phyloP scores from a whole-genome alignment of 257 asterid genomes.

The Anisodus tanguticus region DNA sequence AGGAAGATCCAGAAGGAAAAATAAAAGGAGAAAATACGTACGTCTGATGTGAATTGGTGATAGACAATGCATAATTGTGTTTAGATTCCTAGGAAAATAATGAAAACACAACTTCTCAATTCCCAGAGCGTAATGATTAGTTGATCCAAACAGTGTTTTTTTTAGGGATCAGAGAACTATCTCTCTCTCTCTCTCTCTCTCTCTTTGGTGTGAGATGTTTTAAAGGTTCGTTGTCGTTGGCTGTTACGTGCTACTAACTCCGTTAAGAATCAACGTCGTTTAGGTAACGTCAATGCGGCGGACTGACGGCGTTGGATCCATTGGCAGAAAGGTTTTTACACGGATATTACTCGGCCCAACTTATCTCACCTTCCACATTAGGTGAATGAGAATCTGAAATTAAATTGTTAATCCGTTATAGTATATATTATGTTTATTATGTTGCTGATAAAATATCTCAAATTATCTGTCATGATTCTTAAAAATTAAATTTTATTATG shows the following conservation, averaged over 20 bases:
- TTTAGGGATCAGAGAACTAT: conserved; percentile 33
- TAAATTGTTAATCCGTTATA: too few species aligned
- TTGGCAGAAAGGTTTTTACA: not conserved
- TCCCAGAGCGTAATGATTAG: conserved; percentile 42
- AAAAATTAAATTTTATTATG: too few species aligned
- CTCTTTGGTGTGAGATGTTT: conserved; percentile 31
- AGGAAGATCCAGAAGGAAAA: conserved; percentile 39
- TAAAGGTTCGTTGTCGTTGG: conserved; percentile 21
- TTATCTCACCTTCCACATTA: too few species aligned
- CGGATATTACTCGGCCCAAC: too few species aligned
- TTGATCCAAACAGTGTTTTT: conserved; percentile 49
- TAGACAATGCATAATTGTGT: conserved; percentile 53
- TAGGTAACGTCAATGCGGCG: conserved; percentile 36
- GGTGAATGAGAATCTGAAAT: too few species aligned
- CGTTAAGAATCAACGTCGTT: conserved; percentile 3
- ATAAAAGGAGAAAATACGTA: conserved; percentile 23
- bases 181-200: conserved; percentile 34
- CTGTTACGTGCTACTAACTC: not conserved
- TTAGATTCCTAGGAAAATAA: conserved; percentile 44
- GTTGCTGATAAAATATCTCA: too few species aligned
- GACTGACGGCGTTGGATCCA: conserved; percentile 52
- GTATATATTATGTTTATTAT: too few species aligned
- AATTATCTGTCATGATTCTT: too few species aligned
- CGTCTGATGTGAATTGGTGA: conserved; percentile 42
- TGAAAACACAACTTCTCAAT: conserved; percentile 21